Conservation (phyloP, 2,329 filamentous ascomycete genomes). For the Pezicula neosporulosa region DNA sequence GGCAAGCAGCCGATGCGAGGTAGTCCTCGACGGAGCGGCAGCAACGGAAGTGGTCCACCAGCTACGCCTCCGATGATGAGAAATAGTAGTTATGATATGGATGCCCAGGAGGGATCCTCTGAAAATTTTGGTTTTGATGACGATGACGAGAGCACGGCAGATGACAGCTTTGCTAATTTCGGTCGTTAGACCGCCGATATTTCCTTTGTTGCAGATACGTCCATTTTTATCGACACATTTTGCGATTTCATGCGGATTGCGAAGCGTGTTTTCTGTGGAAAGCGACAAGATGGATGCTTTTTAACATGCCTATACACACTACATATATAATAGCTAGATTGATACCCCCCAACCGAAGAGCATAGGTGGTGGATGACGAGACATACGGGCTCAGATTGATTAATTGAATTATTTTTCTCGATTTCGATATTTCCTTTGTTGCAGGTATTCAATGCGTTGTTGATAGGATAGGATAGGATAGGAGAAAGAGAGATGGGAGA, state of each 20-base stretch:
- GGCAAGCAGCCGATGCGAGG: constrained; percentile 37
- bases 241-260: neutral
- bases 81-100: constrained; percentile 54
- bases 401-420: too few relatives aligned
- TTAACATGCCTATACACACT: too few relatives aligned
- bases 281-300: neutral
- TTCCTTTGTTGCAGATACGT: constrained; percentile 1
- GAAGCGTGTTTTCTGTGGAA: neutral
- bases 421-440: too few relatives aligned
- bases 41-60: constrained; percentile 38
- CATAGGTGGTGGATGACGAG: too few relatives aligned
- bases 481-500: too few relatives aligned
- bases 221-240: neutral
- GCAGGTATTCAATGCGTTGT: too few relatives aligned
- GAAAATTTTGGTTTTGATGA: constrained; percentile 43
- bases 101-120: constrained; percentile 54
- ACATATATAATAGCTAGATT: constrained; percentile 1
- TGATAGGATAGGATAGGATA: too few relatives aligned
- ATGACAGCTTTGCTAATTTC: constrained; percentile 9
- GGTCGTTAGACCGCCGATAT: neutral
- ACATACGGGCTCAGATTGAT: too few relatives aligned
- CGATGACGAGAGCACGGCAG: constrained; percentile 26
- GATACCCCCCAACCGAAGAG: neutral
- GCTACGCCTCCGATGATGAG: constrained; percentile 60
- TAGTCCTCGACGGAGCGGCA: constrained; percentile 40